phyloP scores from a whole-genome alignment of 805 yeast species.

The Schwanniomyces vanrijiae region DNA sequence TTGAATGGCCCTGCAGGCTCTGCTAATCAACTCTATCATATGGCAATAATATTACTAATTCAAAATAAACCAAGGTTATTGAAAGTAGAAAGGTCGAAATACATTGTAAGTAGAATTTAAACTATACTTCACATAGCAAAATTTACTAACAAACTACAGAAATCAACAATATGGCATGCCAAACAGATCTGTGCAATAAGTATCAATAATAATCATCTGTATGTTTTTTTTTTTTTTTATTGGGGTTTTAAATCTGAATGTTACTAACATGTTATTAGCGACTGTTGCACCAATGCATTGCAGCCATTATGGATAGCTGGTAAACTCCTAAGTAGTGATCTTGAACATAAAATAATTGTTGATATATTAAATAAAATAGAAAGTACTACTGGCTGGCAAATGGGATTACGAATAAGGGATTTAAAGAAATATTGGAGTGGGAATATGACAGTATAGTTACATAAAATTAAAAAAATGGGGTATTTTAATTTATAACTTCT shows the following conservation, averaged over 20 bases:
- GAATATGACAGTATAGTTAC: neutral
- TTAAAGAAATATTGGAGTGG: conserved; percentile 22
- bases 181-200: conserved; percentile 37
- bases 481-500: no score
- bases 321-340: conserved; percentile 20
- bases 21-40: conserved; percentile 38
- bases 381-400: conserved; percentile 29
- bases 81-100: conserved; percentile 19
- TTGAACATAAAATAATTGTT: conserved; percentile 19
- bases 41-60: conserved; percentile 35
- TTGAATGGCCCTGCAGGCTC: conserved; percentile 37
- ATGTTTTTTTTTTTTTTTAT: neutral
- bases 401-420: conserved; percentile 26
- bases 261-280: conserved; percentile 11
- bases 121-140: no score
- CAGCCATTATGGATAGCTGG: conserved; percentile 29
- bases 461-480: no score
- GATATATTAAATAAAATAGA: conserved; percentile 22
- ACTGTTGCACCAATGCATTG: conserved; percentile 24
- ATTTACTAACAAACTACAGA: conserved; percentile 7
- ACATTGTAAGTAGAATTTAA: conserved; percentile 7
- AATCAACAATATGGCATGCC: conserved; percentile 40
- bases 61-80: conserved; percentile 39
- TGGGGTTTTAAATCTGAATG: neutral
- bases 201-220: conserved; percentile 24